Conservation (phyloP, 1,284 basidiomycete species). For the Somion occarium region DNA sequence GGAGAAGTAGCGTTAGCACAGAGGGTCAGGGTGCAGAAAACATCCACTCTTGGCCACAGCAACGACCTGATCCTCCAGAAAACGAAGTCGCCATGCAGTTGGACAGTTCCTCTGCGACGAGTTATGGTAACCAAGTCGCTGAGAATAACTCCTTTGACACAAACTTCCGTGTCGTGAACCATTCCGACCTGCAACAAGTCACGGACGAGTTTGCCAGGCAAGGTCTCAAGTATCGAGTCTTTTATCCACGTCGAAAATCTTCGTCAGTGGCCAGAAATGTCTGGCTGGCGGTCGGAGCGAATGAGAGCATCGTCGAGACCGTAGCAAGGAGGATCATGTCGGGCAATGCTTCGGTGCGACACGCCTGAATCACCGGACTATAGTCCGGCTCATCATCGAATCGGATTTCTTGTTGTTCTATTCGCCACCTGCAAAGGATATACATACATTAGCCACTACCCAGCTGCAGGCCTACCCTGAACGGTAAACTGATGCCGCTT, state of each 20-base stretch:
- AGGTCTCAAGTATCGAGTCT: not conserved
- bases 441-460: too few relatives aligned
- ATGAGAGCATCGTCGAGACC: not conserved
- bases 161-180: not conserved
- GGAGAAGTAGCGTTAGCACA: not conserved
- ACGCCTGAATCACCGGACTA: too few relatives aligned
- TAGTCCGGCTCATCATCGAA: too few relatives aligned
- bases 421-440: too few relatives aligned
- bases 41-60: too few relatives aligned
- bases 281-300: not conserved
- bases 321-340: not conserved
- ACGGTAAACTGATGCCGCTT: too few relatives aligned
- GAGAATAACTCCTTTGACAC: not conserved
- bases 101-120: too few relatives aligned
- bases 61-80: not conserved
- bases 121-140: not conserved
- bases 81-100: not conserved
- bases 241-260: not conserved
- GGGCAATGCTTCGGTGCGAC: too few relatives aligned
- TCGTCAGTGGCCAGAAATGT: not conserved
- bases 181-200: not conserved
- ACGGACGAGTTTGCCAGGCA: not conserved
- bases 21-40: not conserved
- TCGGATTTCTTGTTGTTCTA: too few relatives aligned
- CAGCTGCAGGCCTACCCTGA: too few relatives aligned